Percentiles rank a stretch among this genome's conserved stretches.
Conservation (phyloP, 106 monocot genomes). For the Hemerocallis citrina region DNA sequence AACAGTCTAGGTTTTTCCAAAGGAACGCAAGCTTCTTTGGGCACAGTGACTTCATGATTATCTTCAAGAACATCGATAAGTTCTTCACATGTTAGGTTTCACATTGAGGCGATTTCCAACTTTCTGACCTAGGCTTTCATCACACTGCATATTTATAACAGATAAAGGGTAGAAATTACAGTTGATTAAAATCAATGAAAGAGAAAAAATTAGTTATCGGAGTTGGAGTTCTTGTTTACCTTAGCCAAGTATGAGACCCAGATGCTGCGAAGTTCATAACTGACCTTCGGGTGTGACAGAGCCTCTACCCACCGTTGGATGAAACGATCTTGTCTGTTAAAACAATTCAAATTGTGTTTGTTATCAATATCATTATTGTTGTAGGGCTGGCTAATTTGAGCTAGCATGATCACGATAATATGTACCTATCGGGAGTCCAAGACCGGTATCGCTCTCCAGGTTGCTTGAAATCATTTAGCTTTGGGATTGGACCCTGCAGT, state of each 20-base stretch:
- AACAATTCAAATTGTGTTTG: not conserved
- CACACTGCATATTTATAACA: conserved; percentile 37
- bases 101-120: conserved; percentile 54
- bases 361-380: not conserved
- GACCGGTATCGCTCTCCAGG: conserved; percentile 72
- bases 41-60: no score
- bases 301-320: conserved; percentile 44
- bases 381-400: not conserved
- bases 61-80: not conserved
- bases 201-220: not conserved
- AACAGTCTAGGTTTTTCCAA: no score
- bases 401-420: not conserved
- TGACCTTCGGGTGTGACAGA: conserved; percentile 63
- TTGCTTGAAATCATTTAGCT: conserved; percentile 78
- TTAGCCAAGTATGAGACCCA: conserved; percentile 52
- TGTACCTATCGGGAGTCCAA: conserved; percentile 69
- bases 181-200: not conserved
- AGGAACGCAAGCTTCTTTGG: no score
- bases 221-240: conserved; percentile 36
- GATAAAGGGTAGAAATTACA: not conserved
- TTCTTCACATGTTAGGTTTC: conserved; percentile 59
- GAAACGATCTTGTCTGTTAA: conserved; percentile 66
- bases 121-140: conserved; percentile 55
- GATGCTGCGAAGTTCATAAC: conserved; percentile 59
- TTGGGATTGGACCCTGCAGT: conserved; percentile 28